phyloP scores from a whole-genome alignment of 441 rosid genomes.

The Biscutella laevigata region DNA sequence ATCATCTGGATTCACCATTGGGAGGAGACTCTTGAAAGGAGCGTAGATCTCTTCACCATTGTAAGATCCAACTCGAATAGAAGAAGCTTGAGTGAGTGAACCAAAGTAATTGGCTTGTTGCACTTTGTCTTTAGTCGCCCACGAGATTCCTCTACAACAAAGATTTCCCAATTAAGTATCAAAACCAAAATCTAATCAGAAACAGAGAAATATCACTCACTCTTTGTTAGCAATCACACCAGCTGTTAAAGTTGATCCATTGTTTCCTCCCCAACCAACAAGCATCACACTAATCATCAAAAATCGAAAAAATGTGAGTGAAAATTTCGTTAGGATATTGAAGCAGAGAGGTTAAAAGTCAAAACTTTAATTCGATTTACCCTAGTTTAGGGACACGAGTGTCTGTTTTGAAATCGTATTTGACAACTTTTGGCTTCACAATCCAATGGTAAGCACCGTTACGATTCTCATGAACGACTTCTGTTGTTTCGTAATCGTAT shows the following conservation, averaged over 20 bases:
- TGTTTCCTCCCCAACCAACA: constrained; percentile 98
- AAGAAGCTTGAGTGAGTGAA: constrained; percentile 84
- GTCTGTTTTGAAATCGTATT: constrained; percentile 82
- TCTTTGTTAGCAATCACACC: constrained; percentile 81
- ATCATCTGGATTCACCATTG: constrained; percentile 90
- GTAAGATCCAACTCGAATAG: constrained; percentile 83
- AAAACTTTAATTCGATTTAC: constrained; percentile 21
- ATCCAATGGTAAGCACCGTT: constrained; percentile 76
- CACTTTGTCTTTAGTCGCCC: constrained; percentile 95
- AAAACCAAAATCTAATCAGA: neutral
- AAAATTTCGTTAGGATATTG: constrained; percentile 17
- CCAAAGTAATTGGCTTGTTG: constrained; percentile 96
- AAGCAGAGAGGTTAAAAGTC: neutral
- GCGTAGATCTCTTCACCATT: constrained; percentile 96
- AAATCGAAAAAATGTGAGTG: neutral
- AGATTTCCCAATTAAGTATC: neutral
- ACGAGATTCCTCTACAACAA: constrained; percentile 72
- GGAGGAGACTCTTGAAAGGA: constrained; percentile 92
- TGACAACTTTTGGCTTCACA: constrained; percentile 75
- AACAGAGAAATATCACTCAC: constrained; percentile 45
- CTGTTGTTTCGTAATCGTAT: constrained; percentile 82
- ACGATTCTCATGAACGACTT: constrained; percentile 72
- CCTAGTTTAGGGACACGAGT: constrained; percentile 79
- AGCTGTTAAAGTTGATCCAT: constrained; percentile 78
- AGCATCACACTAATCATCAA: constrained; percentile 63